These are phyloP conservation scores for Macrolepiota dolichaula DNA, from an alignment of 768 basidiomycete species.

Conservation along the genomic window DNA sequence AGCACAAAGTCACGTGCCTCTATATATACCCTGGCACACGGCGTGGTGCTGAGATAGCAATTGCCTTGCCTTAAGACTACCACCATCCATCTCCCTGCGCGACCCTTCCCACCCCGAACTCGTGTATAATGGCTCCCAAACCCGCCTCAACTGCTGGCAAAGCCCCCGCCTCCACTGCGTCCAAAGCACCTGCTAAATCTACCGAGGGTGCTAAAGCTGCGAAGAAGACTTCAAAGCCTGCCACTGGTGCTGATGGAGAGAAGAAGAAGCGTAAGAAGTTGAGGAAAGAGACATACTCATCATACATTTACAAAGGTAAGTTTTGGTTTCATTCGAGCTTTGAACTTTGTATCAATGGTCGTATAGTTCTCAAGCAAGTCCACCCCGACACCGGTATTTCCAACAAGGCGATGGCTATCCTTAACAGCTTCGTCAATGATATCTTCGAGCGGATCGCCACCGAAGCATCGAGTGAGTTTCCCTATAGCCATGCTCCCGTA, in stretches of 20 bases:
- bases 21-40: constrained; percentile 33
- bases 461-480: constrained; percentile 85
- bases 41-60: constrained; percentile 18
- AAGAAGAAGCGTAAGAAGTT: constrained; percentile 80
- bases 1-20: constrained; percentile 39
- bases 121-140: constrained; percentile 64
- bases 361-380: constrained; percentile 87
- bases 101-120: constrained; percentile 7
- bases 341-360: neutral
- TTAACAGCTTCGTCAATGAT: constrained; percentile 92
- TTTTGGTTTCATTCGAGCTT: constrained; percentile 12
- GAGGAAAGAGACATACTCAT: constrained; percentile 90
- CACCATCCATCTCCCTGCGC: constrained; percentile 26
- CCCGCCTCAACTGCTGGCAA: constrained; percentile 81
- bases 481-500: too few species aligned
- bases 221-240: constrained; percentile 69
- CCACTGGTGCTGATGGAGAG: constrained; percentile 66
- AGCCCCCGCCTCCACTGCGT: constrained; percentile 64
- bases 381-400: constrained; percentile 99
- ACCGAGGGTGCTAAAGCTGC: constrained; percentile 67
- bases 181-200: constrained; percentile 71
- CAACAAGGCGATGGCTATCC: constrained; percentile 92
- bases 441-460: constrained; percentile 92
- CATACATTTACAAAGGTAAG: constrained; percentile 92
- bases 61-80: constrained; percentile 23